phyloP scores from a whole-genome alignment of 345 rosid species.

The Anacardium occidentale region DNA sequence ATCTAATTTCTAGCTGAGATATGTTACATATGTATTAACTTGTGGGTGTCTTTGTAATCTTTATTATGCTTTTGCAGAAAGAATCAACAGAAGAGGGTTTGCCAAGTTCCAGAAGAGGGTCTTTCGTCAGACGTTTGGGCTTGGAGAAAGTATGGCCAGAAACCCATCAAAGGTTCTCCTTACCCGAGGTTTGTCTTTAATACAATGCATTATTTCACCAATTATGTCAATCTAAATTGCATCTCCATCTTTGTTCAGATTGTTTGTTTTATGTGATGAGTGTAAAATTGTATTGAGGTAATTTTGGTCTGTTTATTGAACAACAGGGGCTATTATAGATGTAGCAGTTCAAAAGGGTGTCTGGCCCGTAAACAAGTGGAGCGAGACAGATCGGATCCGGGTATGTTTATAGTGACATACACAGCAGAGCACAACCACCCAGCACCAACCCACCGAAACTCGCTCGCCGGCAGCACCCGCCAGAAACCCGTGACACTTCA shows the following conservation, averaged over 20 bases:
- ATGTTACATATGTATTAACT: conserved; percentile 7
- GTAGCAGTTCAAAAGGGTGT: conserved; percentile 94
- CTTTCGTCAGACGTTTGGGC: conserved; percentile 96
- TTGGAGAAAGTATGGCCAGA: conserved; percentile 98
- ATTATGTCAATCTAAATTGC: no score
- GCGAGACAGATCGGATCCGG: conserved; percentile 93
- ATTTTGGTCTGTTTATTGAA: conserved; percentile 12
- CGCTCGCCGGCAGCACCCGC: conserved; percentile 91
- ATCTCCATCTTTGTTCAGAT: no score
- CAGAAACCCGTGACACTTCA: conserved; percentile 50
- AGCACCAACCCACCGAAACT: conserved; percentile 93
- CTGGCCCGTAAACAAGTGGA: conserved; percentile 98
- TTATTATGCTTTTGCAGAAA: conserved; percentile 45
- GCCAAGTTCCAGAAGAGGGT: conserved; percentile 88
- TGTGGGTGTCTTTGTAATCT: not conserved
- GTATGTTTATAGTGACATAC: conserved; percentile 84
- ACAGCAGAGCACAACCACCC: conserved; percentile 95
- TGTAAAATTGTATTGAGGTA: not conserved
- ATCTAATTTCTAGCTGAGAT: not conserved
- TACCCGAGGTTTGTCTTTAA: conserved; percentile 63
- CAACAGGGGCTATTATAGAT: conserved; percentile 86
- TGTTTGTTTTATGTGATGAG: not conserved
- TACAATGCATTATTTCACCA: not conserved
- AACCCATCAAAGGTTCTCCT: conserved; percentile 99
- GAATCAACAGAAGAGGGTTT: conserved; percentile 79